Evolutionary conservation across 2,329 filamentous ascomycete genomes (phyloP).

Genomic region (Penicillium sp.): DNA sequence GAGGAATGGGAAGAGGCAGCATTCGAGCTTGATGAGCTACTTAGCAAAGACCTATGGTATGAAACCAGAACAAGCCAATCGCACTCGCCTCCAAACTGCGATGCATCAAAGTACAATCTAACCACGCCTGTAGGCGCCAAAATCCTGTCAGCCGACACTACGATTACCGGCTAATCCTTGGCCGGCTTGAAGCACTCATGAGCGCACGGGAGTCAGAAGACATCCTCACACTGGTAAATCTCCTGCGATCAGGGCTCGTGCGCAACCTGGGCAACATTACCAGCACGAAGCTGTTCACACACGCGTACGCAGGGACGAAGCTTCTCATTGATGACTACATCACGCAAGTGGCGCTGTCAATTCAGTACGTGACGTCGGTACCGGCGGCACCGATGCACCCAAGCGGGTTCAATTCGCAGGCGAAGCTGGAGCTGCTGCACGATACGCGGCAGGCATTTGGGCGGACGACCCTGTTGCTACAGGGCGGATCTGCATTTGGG

Average conservation of each 20-base stretch:
- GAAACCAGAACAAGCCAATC: neutral
- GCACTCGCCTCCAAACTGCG: neutral
- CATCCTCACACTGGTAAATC: conserved; percentile 71
- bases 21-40: conserved; percentile 73
- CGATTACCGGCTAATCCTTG: conserved; percentile 79
- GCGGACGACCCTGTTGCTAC: conserved; percentile 77
- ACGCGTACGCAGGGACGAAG: conserved; percentile 85
- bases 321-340: conserved; percentile 89
- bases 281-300: conserved; percentile 75
- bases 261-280: conserved; percentile 92
- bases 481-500: conserved; percentile 89
- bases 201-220: conserved; percentile 69
- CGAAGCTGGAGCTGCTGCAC: conserved; percentile 81
- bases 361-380: conserved; percentile 71
- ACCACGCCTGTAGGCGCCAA: conserved; percentile 63
- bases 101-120: neutral
- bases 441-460: conserved; percentile 88
- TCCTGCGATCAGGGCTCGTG: conserved; percentile 72
- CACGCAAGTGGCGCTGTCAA: conserved; percentile 74
- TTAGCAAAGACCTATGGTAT: conserved; percentile 78
- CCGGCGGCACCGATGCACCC: conserved; percentile 56
- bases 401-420: conserved; percentile 64
- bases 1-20: conserved; percentile 89
- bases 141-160: conserved; percentile 79
- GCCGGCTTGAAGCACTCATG: conserved; percentile 69